Evolutionary conservation across 2,329 filamentous ascomycete species (phyloP), one percentile per base, ranked within the genome.

Genomic region (Purpureocillium lavendulum): DNA sequence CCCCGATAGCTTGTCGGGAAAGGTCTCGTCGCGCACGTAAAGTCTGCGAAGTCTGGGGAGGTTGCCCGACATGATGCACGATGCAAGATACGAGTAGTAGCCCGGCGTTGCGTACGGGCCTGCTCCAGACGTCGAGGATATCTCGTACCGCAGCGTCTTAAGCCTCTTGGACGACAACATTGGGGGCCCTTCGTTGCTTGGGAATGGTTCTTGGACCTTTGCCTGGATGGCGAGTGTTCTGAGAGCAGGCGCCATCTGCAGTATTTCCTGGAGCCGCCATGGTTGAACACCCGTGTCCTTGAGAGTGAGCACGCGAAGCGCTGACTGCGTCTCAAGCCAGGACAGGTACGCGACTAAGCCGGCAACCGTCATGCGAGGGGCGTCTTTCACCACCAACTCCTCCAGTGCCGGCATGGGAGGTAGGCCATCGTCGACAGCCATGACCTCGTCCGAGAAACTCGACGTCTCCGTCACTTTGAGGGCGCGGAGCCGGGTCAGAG

Each of bases 51-150:
- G 71, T 29, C 73, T 75, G 1, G 88, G 87, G 7, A 97, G 71
- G 7, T 78, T 75, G 45, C 82, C 83, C 13, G 79, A 75, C 44
- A 92, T 77, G 26, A 97, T 75, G 0, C 87, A 94, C n/a, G 76
- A 76, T 18, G 87, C 81, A 15, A 97, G 76, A 60, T 95, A 95
- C 44, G 78, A 76, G 61, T 96, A 94, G 65, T 95, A 94, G 14
- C 73, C 73, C 9, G 67, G 61, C 1, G 73, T 73, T 8, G 69
- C 64, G 44, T 77, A 83, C 10, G 80, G 70, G 16, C 78, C 75
- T 1, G 75, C 65, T 4, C 67, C 59, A 0, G 75, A 64, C 9
- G 68, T 67, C 3, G 78, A 72, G 10, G 77, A 82, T 56, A 97
- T 85, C 61, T 96, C 90, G 56, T 82, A 96, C 50, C 90, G 82